A percentile compares a stretch with the other conserved stretches of the same genome.
These are phyloP conservation scores for Plasmopara muralis DNA, from an alignment of 352 stramenopile species.

Conservation along the genomic window DNA sequence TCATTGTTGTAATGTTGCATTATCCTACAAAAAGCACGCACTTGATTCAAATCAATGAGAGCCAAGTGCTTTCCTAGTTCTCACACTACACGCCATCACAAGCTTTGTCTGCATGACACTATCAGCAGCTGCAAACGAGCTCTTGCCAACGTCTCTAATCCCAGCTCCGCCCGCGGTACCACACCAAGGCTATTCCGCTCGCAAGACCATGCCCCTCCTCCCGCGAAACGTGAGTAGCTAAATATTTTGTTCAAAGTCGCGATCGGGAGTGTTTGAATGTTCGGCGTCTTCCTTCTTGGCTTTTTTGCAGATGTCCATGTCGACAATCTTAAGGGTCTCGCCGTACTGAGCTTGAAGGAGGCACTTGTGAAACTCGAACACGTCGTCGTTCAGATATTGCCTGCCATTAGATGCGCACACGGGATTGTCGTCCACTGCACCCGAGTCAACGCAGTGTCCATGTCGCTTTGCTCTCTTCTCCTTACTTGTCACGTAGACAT, in stretches of 20 bases:
- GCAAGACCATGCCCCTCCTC: too few relatives aligned
- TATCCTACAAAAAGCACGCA: too few relatives aligned
- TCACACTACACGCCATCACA: too few relatives aligned
- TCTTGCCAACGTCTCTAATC: too few relatives aligned
- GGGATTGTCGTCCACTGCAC: constrained; percentile 30
- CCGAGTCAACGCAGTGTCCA: constrained; percentile 26
- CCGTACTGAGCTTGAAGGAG: constrained; percentile 23
- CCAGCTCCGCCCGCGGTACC: too few relatives aligned
- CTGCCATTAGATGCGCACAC: constrained; percentile 53
- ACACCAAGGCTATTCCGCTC: too few relatives aligned
- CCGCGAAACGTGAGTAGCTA: too few relatives aligned
- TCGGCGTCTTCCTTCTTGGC: constrained; percentile 26
- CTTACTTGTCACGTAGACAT: constrained; percentile 19
- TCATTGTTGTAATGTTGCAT: too few relatives aligned
- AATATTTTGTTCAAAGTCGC: constrained; percentile 19
- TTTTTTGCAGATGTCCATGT: constrained; percentile 38
- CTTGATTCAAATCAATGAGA: too few relatives aligned
- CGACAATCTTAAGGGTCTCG: constrained; percentile 28
- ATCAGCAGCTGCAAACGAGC: too few relatives aligned
- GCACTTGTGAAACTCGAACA: constrained; percentile 53
- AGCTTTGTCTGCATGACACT: too few relatives aligned
- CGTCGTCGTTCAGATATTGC: constrained; percentile 44
- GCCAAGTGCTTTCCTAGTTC: too few relatives aligned
- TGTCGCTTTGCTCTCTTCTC: constrained; percentile 27
- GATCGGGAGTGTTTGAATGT: constrained; percentile 13